Evolutionary conservation across 176 grass and related monocot genomes (phyloP), one percentile per base, ranked within the genome.

Genomic region (Cymbopogon citratus): DNA sequence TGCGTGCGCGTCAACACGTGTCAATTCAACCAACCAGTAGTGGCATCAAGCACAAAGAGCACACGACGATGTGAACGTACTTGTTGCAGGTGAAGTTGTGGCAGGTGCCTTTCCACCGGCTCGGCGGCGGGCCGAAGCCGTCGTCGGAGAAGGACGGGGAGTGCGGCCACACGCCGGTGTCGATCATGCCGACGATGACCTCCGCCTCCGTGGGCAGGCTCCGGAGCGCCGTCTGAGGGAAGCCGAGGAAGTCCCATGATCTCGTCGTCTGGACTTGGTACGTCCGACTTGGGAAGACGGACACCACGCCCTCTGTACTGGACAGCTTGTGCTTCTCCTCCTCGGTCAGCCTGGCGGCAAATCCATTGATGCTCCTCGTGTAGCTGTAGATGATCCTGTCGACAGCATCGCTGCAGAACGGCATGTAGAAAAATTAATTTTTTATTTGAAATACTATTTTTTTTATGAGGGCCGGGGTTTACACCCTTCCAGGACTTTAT

Each of bases 231-330:
- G 34, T 81, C 12, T 26, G 14, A 0, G 87, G 51, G 14, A 89
- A 74, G 44, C 23, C 27, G 14, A 85, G 33, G 71, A 89, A 89
- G 44, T 89, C 76, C 87, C 87, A 89, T 29, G 87, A 89, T 21
- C 87, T 75, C 25, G 87, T 89, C 2, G 81, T 89, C 69, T 34
- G 69, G 6, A 27, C 35, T 1, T 49, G 26, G 36, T 76, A 71
- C 38, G 16, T 51, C 38, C 16, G 61, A 51, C 82, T 74, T 5
- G 45, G 71, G 71, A 73, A 73, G 26, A 73, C 71, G 15, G 71
- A 73, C 26, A 73, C 44, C 0, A 73, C 66, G 6, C 40, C 76
- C 0, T 75, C 57, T 63, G 7, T 89, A 11, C 6, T 5, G 0
- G 71, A 51, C 24, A 73, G 71, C 26, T 21, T 73, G 9, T 21